Base-by-base conservation (phyloP, 331 rosid genomes). In the Saraca asoca region DNA sequence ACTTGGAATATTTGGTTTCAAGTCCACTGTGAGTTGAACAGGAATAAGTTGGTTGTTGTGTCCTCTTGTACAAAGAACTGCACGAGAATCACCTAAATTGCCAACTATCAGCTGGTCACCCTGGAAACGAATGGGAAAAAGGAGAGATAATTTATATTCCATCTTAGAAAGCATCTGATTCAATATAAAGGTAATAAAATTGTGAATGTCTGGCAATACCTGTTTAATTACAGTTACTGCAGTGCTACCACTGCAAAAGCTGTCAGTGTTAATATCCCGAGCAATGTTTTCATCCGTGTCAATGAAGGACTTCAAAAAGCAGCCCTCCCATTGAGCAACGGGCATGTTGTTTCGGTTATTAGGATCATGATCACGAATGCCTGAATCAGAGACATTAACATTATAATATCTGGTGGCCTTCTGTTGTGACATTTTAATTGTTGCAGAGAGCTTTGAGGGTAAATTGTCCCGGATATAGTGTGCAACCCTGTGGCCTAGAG, bases 11-110 rank as follows among this genome's bases (percentile, higher is more conserved):
- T 86, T 81, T 8, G 98, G 98, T 78, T 90, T 94, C 72, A 88
- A 70, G 70, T 94, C 98, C 17, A 86, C 90, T 16, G 98, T 90
- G 51, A 94, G 90, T 79, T 90, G 98, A 48, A 85, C 63, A 43
- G 98, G 70, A 65, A 81, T 12, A 16, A 81, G 84, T 51, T 90
- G 85, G 43, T 83, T 76, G 33, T 73, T 67, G 9, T 83, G 82
- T 69, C 83, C 79, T 81, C 83, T 94, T 9, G 87, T 90, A 57
- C 95, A 85, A 58, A 94, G 95, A 80, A 94, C 78, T 0, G 97
- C 98, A 6, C 98, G 94, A 68, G 97, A 90, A 67, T 94, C 98
- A 0, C 98, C 98, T 79, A 90, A 61, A 78, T 88, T 94, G 54
- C 90, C 95, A 61, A 94, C 69, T 38, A 90, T 78, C 75, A 94